Base-by-base conservation (phyloP, 1,139 yeast genomes). In the Cylindricascospora bacillispora region DNA sequence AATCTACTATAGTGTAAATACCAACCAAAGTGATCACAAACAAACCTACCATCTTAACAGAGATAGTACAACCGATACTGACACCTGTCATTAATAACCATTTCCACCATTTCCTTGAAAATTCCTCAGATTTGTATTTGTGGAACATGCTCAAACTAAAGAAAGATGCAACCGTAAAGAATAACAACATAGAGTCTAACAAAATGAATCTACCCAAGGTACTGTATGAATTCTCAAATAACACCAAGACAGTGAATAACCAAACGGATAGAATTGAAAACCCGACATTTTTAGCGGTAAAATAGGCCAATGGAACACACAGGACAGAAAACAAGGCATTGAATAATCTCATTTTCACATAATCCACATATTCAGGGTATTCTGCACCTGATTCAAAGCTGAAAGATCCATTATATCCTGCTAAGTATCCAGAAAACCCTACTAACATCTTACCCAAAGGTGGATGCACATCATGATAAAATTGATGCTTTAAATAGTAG, bases 391-490 rank as follows among this genome's bases (percentile, higher is more conserved):
- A 78, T 29, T 85, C 92, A 63, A 92, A 92, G 51, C 77, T 92
- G 77, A 92, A 92, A 3, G 93, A 76, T 22, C 98, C 98, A 54
- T 89, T 81, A 62, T 85, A 89, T 28, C 93, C 93, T 24, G 95
- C 95, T 41, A 92, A 53, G 52, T 77, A 86, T 11, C 98, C 99
- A 10, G 95, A 81, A 24, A 92, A 64, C 2, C 95, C 99, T 39
- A 86, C 86, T 40, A 92, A 68, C 95, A 92, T 85, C 59, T 92
- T 92, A 24, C 97, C 98, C 46, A 92, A 69, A 2, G 98, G 98
- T 29, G 99, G 99, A 57, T 89, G 99, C 37, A 89, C 98, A 60
- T 89, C 99, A 53, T 85, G 95, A 56, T 86, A 86, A 55, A 85
- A 86, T 49, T 86, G 93, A 52, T 82, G 93, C 63, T 92, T 77